phyloP scores from a whole-genome alignment of 345 rosid species.

The Linum trigynum region DNA sequence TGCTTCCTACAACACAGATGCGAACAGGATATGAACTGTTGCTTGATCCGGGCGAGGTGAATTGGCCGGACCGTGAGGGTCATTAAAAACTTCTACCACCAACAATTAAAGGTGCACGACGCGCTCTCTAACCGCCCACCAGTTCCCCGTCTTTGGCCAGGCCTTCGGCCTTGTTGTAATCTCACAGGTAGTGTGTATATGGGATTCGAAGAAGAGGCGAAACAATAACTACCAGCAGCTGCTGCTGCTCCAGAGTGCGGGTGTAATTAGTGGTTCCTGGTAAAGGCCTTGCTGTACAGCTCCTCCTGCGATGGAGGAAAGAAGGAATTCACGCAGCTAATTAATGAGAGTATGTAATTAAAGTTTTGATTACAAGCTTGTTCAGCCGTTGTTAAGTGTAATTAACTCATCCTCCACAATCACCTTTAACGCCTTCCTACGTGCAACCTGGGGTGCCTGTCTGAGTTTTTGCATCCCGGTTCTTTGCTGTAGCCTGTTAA shows the following conservation, averaged over 20 bases:
- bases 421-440: no score
- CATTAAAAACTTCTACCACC: constrained; percentile 7
- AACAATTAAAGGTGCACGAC: constrained; percentile 13
- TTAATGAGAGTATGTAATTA: background rate
- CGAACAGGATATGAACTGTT: constrained; percentile 19
- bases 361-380: background rate
- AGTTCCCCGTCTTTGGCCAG: background rate
- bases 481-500: no score
- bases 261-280: background rate
- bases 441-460: no score
- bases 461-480: no score
- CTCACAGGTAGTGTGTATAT: background rate
- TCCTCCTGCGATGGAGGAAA: background rate
- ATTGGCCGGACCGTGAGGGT: constrained; percentile 5
- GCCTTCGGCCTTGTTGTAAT: constrained; percentile 1
- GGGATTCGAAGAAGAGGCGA: background rate
- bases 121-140: background rate
- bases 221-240: background rate
- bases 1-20: constrained; percentile 42
- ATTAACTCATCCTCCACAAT: no score
- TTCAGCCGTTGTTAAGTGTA: no score
- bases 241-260: background rate
- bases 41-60: constrained; percentile 6
- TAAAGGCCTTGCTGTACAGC: background rate
- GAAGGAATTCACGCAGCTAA: background rate